Evolutionary conservation across 805 yeast genomes (phyloP).

Genomic region (Monosporozyma unispora): DNA sequence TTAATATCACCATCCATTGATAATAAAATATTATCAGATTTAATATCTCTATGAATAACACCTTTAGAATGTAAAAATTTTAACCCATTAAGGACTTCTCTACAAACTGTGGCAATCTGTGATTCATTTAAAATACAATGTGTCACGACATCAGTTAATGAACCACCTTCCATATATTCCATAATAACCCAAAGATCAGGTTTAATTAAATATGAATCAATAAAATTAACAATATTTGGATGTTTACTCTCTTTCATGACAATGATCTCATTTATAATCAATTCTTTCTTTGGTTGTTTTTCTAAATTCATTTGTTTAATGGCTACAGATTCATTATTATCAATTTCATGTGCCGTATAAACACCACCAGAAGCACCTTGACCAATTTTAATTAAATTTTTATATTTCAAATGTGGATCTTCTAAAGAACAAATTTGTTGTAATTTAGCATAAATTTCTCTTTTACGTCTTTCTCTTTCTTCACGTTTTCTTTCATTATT

Average conservation of each 20-base stretch:
- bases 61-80: slow-evolving; percentile 84
- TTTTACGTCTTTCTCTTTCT: slow-evolving; percentile 27
- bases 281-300: slow-evolving; percentile 90
- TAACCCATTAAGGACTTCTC: slow-evolving; percentile 82
- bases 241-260: slow-evolving; percentile 93
- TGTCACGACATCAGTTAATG: slow-evolving; percentile 89
- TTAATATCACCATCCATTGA: slow-evolving; percentile 83
- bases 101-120: slow-evolving; percentile 90
- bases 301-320: slow-evolving; percentile 94
- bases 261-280: slow-evolving; percentile 87
- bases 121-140: slow-evolving; percentile 83
- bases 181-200: slow-evolving; percentile 92
- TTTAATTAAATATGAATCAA: slow-evolving; percentile 70
- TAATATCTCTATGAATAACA: slow-evolving; percentile 91
- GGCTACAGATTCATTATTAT: slow-evolving; percentile 61
- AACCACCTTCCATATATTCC: slow-evolving; percentile 99
- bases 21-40: slow-evolving; percentile 83
- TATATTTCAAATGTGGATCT: slow-evolving; percentile 68
- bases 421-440: slow-evolving; percentile 72
- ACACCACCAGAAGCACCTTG: slow-evolving; percentile 99
- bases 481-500: slow-evolving; percentile 4
- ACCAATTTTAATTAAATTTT: slow-evolving; percentile 74
- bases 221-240: slow-evolving; percentile 85
- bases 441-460: slow-evolving; percentile 38
- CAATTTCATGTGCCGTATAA: slow-evolving; percentile 68